phyloP scores from a whole-genome alignment of 2,329 filamentous ascomycete genomes.

The Fusarium verrucosum region DNA sequence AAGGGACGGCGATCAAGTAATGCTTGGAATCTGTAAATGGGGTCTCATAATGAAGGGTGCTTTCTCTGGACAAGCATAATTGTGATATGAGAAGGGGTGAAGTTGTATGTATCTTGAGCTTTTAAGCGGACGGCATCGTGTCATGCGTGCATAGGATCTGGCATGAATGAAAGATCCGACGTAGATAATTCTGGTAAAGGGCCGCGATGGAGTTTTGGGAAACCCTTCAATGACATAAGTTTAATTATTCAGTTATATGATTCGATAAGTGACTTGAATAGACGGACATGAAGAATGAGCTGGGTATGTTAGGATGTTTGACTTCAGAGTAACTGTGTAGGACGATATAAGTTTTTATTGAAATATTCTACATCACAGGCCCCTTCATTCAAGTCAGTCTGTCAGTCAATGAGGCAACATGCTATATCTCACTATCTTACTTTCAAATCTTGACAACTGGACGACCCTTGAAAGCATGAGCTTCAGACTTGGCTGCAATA shows the following conservation, averaged over 20 bases:
- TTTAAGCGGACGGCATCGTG: background rate
- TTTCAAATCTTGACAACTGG: slow-evolving; percentile 18
- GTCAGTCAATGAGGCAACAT: background rate
- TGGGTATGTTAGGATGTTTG: background rate
- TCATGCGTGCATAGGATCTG: background rate
- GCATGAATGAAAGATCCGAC: slow-evolving; percentile 1
- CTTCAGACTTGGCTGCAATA: slow-evolving; percentile 6
- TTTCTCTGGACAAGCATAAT: slow-evolving; percentile 12
- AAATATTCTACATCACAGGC: background rate
- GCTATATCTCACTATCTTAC: background rate
- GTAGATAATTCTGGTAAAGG: slow-evolving; percentile 5
- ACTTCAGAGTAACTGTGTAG: background rate
- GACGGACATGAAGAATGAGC: background rate
- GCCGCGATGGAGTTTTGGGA: background rate
- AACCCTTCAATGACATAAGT: slow-evolving; percentile 11
- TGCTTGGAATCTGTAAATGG: slow-evolving; percentile 50
- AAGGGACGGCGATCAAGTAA: slow-evolving; percentile 69
- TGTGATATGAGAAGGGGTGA: slow-evolving; percentile 11
- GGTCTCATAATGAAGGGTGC: slow-evolving; percentile 4
- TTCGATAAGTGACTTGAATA: too few relatives aligned
- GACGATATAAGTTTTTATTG: too few relatives aligned
- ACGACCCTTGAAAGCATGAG: slow-evolving; percentile 10
- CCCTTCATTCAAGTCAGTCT: background rate
- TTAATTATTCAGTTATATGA: slow-evolving; percentile 9
- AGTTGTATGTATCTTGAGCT: slow-evolving; percentile 6